Base-by-base conservation (phyloP, 805 yeast species). In the Yarrowia yakushimensis region DNA sequence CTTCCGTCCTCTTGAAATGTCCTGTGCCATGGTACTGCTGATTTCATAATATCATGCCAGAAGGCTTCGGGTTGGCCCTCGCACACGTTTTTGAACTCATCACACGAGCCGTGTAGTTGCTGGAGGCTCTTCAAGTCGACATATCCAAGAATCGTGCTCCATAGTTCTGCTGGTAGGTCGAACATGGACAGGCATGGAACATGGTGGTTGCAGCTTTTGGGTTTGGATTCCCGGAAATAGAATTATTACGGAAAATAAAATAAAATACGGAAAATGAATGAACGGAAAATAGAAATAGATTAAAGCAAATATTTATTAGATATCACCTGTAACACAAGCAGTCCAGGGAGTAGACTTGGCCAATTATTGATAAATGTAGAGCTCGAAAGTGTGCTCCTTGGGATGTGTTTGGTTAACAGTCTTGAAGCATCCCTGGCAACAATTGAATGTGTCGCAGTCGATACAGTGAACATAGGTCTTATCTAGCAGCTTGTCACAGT, bases 81-180 rank as follows among this genome's bases (percentile, higher is more conserved):
- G 17, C 59, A 52, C 6, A 52, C 8, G 4, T 17, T 13, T 15
- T 17, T 10, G 20, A 52, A 52, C 13, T 5, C 12, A 15, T 17
- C n/a, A 18, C 59, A 52, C 23, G 59, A 52, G 23, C 23, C 12
- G 43, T 52, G 43, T 22, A 52, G 18, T 34, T 36, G 42, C 25
- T 52, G 59, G 3, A 52, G 43, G 33, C 43, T 34, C 25, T 36
- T 34, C 42, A 52, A 23, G 33, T 52, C 59, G 17, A 52, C 33
- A 7, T 34, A 34, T 17, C 25, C 43, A 7, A 52, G 43, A 17
- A 52, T 36, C 2, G 18, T 25, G 12, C 43, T 36, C 59, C 59
- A 52, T 52, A 52, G 59, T 52, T 52, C 59, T 52, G 59, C 27
- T 25, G 59, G 59, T 36, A 52, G 59, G 22, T 17, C 18, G 48